phyloP scores from a whole-genome alignment of 1,284 basidiomycete genomes.

The Neolentinus lepideus region DNA sequence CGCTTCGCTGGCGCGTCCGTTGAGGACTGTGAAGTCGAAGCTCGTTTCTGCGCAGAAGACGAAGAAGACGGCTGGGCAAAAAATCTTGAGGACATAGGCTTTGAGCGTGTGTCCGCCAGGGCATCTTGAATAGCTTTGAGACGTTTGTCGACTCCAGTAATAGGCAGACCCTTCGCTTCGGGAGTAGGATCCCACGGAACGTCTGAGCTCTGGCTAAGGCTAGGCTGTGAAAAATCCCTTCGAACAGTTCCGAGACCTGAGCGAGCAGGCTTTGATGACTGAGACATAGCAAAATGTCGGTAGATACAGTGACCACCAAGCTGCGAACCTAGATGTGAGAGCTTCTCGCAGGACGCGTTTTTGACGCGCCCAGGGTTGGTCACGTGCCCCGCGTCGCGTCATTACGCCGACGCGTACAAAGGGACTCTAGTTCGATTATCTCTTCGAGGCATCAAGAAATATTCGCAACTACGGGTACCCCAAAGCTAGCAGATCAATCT shows the following conservation, averaged over 20 bases:
- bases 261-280: neutral
- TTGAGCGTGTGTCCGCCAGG: neutral
- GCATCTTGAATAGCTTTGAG: neutral
- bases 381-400: too few relatives aligned
- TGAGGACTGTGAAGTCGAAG: neutral
- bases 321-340: too few relatives aligned
- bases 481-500: too few relatives aligned
- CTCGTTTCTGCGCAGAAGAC: neutral
- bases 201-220: neutral
- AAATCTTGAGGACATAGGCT: neutral
- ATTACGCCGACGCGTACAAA: too few relatives aligned
- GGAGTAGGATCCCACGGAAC: conserved; percentile 1
- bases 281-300: neutral
- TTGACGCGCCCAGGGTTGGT: too few relatives aligned
- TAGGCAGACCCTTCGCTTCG: neutral
- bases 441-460: too few relatives aligned
- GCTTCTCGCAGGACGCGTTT: too few relatives aligned
- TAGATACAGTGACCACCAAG: too few relatives aligned
- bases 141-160: neutral
- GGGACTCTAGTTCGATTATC: too few relatives aligned
- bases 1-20: neutral
- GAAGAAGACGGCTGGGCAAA: neutral
- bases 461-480: too few relatives aligned
- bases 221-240: neutral
- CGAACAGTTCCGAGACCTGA: neutral